A percentile compares a stretch with the other conserved stretches of the same genome.
Evolutionary conservation across 306 rosid species (phyloP).

Genomic region (Echinosophora koreensis): DNA sequence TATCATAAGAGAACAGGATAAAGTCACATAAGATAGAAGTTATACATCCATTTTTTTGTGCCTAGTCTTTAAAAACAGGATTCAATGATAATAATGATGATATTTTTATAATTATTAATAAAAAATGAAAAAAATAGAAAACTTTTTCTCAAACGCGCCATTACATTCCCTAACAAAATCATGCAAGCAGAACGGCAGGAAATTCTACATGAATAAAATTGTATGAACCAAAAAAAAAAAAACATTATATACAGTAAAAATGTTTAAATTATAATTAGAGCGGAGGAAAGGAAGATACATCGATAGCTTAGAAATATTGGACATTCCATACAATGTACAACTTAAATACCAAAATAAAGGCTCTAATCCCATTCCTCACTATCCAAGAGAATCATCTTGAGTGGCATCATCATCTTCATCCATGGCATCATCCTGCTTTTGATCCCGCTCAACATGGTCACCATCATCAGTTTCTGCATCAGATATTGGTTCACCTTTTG

Average conservation of each 20-base stretch:
- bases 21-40: too few relatives aligned
- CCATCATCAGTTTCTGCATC: constrained; percentile 64
- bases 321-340: constrained; percentile 26
- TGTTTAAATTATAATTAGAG: not conserved
- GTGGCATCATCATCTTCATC: constrained; percentile 65
- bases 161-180: not conserved
- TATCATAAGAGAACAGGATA: too few relatives aligned
- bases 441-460: constrained; percentile 48
- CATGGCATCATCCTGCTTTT: constrained; percentile 54
- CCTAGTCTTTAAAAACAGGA: too few relatives aligned
- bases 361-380: constrained; percentile 2
- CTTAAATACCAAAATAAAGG: not conserved
- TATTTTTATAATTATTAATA: too few relatives aligned
- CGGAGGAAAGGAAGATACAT: not conserved
- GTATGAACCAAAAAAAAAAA: not conserved
- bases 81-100: too few relatives aligned
- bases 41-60: too few relatives aligned
- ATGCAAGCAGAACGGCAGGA: constrained; percentile 4
- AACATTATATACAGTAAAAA: not conserved
- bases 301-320: not conserved
- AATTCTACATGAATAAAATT: not conserved
- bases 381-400: constrained; percentile 61
- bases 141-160: too few relatives aligned
- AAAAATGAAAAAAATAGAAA: too few relatives aligned
- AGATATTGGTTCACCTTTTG: constrained; percentile 50